phyloP scores from a whole-genome alignment of 257 asterid species.

The Solanum boliviense region DNA sequence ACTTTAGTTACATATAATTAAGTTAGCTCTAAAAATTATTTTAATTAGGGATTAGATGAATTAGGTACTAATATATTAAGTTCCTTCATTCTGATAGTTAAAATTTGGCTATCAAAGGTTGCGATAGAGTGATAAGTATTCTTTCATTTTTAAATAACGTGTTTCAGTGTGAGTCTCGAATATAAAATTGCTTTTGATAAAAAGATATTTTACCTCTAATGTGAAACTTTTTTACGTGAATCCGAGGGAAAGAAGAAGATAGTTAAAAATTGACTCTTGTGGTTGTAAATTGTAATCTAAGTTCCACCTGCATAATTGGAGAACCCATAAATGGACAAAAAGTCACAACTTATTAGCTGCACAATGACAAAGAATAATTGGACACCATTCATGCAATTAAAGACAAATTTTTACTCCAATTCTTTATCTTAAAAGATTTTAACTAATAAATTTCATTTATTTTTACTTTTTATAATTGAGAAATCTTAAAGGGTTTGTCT shows the following conservation, averaged over 20 bases:
- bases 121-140: too few relatives aligned
- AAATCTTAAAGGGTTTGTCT: not conserved
- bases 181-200: not conserved
- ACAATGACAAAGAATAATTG: conserved; percentile 1
- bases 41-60: not conserved
- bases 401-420: conserved; percentile 3
- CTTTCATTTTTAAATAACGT: not conserved
- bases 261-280: not conserved
- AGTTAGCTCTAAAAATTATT: not conserved
- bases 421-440: not conserved
- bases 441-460: not conserved
- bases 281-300: not conserved
- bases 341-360: conserved; percentile 8
- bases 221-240: not conserved
- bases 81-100: not conserved
- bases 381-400: not conserved
- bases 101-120: not conserved
- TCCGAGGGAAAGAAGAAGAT: not conserved
- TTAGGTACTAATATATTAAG: not conserved
- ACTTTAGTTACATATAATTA: not conserved
- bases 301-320: not conserved
- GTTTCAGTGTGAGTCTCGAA: accelerated
- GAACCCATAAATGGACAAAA: not conserved
- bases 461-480: not conserved
- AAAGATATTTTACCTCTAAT: not conserved